Base-by-base conservation (phyloP, 225 moss, liverwort and hornwort species). In the Sphagnum contortum region DNA sequence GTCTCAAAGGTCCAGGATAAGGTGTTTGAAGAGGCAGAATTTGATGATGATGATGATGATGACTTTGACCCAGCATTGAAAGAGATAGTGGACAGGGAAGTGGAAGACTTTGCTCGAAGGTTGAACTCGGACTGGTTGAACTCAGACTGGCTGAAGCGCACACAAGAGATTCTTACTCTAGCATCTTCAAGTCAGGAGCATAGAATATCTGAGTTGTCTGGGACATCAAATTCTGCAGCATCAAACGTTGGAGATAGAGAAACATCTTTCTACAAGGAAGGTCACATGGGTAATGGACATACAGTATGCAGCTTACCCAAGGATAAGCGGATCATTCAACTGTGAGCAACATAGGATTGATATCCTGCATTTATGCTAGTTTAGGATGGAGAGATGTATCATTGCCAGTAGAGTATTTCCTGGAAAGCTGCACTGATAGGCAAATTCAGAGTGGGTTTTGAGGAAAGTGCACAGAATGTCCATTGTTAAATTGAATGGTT, bases 91-190 rank as follows among this genome's bases (percentile, higher is more conserved):
- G 91, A 91, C 72, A 88, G 84, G 62, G 91, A 91, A 72, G 91
- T 91, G 60, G 91, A 91, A 71, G 91, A 91, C 72, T 91, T 91
- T 74, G 91, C 88, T 44, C 81, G 88, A 70, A 81, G 91, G 76
- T 83, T 91, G 66, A 91, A 91, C 79, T 87, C 90, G 48, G 87
- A 82, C 69, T 90, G 90, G 90, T 83, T 91, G 66, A 91, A 91
- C 79, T 87, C 90, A 51, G 87, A 82, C 69, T 90, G 90, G 90
- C 80, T 84, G 63, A 84, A 90, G 71, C 87, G 90, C 66, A 87
- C 87, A 67, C 90, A 85, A 70, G 90, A 90, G 80, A 85, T 90
- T 67, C 82, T 90, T 11, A 84, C 90, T 58, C 82, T 90, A 49
- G 87, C 90, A 47, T 85, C 90, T 8, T 84, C 87, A 44, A 87